Conservation (phyloP, 2,329 filamentous ascomycete species). For the Phialophora chinensis region DNA sequence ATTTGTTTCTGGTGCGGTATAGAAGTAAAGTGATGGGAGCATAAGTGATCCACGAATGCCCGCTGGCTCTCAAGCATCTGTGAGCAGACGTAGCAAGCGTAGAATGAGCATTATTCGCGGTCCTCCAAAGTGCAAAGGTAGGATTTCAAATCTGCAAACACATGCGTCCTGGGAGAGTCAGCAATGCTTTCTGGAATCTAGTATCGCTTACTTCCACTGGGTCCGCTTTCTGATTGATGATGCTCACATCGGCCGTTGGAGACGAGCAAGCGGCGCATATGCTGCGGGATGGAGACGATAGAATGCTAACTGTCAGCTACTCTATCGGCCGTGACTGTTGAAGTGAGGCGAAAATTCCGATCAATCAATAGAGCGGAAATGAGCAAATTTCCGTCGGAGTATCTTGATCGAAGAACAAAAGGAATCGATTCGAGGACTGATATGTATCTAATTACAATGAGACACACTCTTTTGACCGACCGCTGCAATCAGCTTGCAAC, state of each 20-base stretch:
- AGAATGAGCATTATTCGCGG: not conserved
- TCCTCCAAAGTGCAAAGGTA: constrained; percentile 3
- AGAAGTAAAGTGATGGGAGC: too few relatives aligned
- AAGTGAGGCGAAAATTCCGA: not conserved
- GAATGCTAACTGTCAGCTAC: not conserved
- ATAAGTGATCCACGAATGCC: too few relatives aligned
- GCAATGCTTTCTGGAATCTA: not conserved
- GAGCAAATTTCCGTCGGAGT: not conserved
- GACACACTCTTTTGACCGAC: constrained; percentile 28
- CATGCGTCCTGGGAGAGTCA: not conserved
- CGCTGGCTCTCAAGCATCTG: not conserved
- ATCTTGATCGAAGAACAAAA: constrained; percentile 26
- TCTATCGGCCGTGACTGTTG: not conserved
- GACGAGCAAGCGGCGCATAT: too few relatives aligned
- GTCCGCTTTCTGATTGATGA: constrained; percentile 1
- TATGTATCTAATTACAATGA: constrained; percentile 39
- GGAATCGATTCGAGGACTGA: constrained; percentile 38
- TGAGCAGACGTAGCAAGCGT: not conserved
- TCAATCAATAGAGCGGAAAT: not conserved
- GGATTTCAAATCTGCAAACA: not conserved
- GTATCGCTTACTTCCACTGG: constrained; percentile 3
- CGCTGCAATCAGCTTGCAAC: constrained; percentile 19
- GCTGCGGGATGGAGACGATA: too few relatives aligned
- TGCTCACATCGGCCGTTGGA: too few relatives aligned
- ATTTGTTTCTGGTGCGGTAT: not conserved